phyloP scores from a whole-genome alignment of 192 early-diverging fungal species.

The Pilaira anomala region DNA sequence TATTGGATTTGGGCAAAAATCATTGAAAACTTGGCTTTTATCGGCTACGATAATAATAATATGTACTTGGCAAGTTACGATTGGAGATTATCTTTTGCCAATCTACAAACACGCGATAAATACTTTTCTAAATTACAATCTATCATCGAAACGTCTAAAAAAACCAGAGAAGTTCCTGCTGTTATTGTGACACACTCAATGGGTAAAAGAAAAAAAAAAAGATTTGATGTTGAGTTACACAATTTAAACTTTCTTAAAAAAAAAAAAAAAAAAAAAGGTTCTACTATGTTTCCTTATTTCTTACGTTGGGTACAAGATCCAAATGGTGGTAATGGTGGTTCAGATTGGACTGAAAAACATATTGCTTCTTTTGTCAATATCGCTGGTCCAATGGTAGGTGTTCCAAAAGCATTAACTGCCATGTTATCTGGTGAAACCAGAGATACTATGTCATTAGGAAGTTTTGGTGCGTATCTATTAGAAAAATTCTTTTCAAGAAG shows the following conservation, averaged over 20 bases:
- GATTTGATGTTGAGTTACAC: too few species aligned
- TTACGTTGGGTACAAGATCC: slow-evolving; percentile 80
- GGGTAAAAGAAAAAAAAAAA: slow-evolving; percentile 39
- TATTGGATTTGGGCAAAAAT: slow-evolving; percentile 88
- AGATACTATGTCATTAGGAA: slow-evolving; percentile 79
- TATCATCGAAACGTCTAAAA: slow-evolving; percentile 60
- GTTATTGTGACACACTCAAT: slow-evolving; percentile 63
- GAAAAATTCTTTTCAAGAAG: slow-evolving; percentile 80
- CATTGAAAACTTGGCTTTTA: slow-evolving; percentile 78
- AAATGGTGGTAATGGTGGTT: slow-evolving; percentile 64
- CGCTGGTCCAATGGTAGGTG: slow-evolving; percentile 81
- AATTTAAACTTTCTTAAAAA: neutral
- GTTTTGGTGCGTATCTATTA: slow-evolving; percentile 72
- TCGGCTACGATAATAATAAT: slow-evolving; percentile 84
- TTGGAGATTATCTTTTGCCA: slow-evolving; percentile 78
- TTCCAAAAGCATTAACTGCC: slow-evolving; percentile 77
- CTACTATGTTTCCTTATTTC: slow-evolving; percentile 75
- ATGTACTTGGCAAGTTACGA: slow-evolving; percentile 88
- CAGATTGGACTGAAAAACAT: slow-evolving; percentile 72
- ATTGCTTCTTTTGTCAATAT: slow-evolving; percentile 81
- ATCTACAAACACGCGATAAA: slow-evolving; percentile 77
- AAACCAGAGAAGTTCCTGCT: slow-evolving; percentile 49
- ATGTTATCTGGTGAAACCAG: slow-evolving; percentile 77
- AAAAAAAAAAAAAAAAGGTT: slow-evolving; percentile 39
- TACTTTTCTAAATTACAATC: slow-evolving; percentile 78